Evolutionary conservation across 1,284 basidiomycete species (phyloP), one percentile per base, ranked within the genome.

Genomic region (Agaricales sp.): DNA sequence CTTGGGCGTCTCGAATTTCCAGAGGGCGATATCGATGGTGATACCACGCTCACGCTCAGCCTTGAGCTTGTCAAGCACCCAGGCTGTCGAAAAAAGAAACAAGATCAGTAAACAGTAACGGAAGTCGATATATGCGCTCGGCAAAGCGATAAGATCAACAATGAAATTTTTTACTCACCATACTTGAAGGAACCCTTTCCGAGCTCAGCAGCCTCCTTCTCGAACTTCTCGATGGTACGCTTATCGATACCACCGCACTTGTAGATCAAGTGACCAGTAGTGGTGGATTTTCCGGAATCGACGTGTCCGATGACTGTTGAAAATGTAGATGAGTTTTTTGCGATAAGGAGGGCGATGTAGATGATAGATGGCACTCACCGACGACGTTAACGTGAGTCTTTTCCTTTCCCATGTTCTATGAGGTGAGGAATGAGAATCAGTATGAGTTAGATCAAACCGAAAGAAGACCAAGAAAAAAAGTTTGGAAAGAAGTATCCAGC

Each of bases 171-270:
- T 41, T 43, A 67, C 82, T 59, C 58, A 90, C 87, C 92, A 75
- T 94, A 96, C 75, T 96, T 96, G 87, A 98, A 98, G 66, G 94
- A 97, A 70, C 93, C 92, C 81, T 99, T 99, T 69, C 95, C 96
- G 67, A 98, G 88, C 73, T 99, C 95, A 77, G 92, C 92, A 65
- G 95, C 96, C 78, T 99, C 95, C 87, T 99, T 99, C 84, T 99
- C 95, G 82, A 98, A 99, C 79, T 98, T 99, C 78, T 99, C 94
- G 64, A 99, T 97, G 71, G 94, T 98, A 87, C 96, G 95, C 82
- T 99, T 99, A 75, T 99, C 96, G 78, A 99, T 99, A 92, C 96
- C 96, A 86, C 95, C 95, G 73, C 95, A 99, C 87, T 99, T 98
- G 92, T 98, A 98, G 85, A 99, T 99, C 76, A 99, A 80, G 81